Evolutionary conservation across 2,329 filamentous ascomycete species (phyloP).

Genomic region (Pseudonectria foliicola): DNA sequence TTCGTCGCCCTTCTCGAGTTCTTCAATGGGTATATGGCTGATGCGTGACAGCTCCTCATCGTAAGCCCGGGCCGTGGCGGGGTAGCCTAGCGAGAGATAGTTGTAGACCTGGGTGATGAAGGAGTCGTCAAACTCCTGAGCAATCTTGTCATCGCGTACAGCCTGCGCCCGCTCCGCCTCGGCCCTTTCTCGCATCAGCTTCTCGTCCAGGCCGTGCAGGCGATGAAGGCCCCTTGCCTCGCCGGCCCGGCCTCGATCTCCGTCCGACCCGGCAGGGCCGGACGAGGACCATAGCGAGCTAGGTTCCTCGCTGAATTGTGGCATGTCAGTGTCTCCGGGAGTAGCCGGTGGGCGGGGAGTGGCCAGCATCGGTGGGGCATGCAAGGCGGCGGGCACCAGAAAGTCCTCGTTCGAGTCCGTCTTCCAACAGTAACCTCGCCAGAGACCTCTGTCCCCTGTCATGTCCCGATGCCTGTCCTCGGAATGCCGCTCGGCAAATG

Average conservation of each 20-base stretch:
- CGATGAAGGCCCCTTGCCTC: conserved; percentile 40
- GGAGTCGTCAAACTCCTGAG: conserved; percentile 66
- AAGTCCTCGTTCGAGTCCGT: conserved; percentile 29
- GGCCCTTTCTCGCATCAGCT: conserved; percentile 42
- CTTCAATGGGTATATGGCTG: conserved; percentile 58
- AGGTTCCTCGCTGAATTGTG: conserved; percentile 35
- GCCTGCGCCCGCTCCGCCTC: conserved; percentile 41
- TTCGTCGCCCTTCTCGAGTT: conserved; percentile 66
- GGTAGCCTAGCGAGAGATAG: conserved; percentile 89
- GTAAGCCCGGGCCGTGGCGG: conserved; percentile 72
- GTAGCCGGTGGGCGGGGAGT: conserved; percentile 40
- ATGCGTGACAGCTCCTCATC: conserved; percentile 84
- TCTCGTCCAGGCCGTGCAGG: conserved; percentile 45
- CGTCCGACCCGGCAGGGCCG: conserved; percentile 11
- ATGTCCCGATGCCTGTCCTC: conserved; percentile 47
- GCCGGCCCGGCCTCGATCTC: conserved; percentile 20
- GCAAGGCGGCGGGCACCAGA: conserved; percentile 35
- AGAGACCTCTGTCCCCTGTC: conserved; percentile 59
- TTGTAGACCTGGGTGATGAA: conserved; percentile 97
- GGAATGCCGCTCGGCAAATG: conserved; percentile 40
- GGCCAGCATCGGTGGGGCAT: conserved; percentile 41
- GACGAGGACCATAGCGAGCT: conserved; percentile 19
- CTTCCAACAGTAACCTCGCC: conserved; percentile 64
- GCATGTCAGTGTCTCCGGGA: conserved; percentile 33
- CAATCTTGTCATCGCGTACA: conserved; percentile 47